These are phyloP conservation scores for Pyrenophora tritici-repentis DNA, from an alignment of 2,329 filamentous ascomycete species.

Conservation along the genomic window DNA sequence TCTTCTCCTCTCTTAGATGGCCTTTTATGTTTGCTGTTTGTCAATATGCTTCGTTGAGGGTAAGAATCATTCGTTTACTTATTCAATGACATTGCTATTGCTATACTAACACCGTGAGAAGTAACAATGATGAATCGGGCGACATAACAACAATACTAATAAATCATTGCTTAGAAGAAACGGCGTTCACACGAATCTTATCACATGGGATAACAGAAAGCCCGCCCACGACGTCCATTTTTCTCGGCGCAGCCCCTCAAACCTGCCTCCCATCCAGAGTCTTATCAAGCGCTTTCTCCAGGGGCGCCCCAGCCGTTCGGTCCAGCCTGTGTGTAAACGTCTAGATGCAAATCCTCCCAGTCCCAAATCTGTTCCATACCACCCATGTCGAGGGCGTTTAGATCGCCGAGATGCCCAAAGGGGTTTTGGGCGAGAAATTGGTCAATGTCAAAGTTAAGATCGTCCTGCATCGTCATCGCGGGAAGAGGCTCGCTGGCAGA, in stretches of 20 bases:
- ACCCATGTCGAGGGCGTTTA: conserved; percentile 29
- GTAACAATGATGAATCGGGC: no score
- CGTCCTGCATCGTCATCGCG: conserved; percentile 15
- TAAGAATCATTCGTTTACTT: no score
- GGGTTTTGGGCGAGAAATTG: conserved; percentile 38
- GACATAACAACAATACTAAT: no score
- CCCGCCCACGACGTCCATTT: no score
- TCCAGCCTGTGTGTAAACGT: conserved; percentile 13
- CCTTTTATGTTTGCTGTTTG: no score
- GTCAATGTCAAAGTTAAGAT: conserved; percentile 35
- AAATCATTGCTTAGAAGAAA: no score
- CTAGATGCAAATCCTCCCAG: conserved; percentile 37
- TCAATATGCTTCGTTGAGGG: no score
- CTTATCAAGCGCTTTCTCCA: not conserved
- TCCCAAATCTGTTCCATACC: conserved; percentile 43
- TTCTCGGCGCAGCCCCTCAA: not conserved
- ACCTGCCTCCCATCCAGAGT: not conserved
- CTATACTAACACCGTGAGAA: no score
- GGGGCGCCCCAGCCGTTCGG: not conserved
- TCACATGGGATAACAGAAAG: no score
- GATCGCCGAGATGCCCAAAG: conserved; percentile 16
- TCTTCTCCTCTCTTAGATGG: no score
- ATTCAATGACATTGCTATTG: no score
- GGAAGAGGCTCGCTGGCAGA: not conserved
- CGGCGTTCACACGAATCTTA: no score